Evolutionary conservation across 163 green algal species (phyloP).

Genomic region (Prototheca wickerhamii): DNA sequence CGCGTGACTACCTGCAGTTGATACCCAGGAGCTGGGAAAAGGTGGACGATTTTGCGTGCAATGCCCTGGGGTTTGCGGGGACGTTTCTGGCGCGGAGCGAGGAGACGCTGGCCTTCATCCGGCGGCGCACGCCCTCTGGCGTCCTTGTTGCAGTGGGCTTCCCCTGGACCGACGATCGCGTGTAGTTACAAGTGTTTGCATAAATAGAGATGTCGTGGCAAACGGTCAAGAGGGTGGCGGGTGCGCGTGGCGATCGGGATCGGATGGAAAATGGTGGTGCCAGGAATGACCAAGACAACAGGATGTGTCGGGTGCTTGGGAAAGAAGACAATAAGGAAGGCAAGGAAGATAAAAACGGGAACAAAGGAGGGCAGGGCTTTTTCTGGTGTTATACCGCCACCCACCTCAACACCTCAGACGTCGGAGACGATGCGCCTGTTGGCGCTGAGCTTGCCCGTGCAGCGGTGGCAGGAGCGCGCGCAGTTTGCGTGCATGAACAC

Average conservation of each 20-base stretch:
- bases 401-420: too few species aligned
- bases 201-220: too few species aligned
- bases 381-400: background rate
- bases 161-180: slow-evolving; percentile 23
- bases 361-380: background rate
- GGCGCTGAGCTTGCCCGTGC: background rate
- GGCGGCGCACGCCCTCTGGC: slow-evolving; percentile 21
- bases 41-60: slow-evolving; percentile 38
- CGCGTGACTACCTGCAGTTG: slow-evolving; percentile 47
- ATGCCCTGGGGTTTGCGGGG: slow-evolving; percentile 65
- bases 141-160: slow-evolving; percentile 40
- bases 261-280: too few species aligned
- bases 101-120: slow-evolving; percentile 47
- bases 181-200: slow-evolving; percentile 4
- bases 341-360: too few species aligned
- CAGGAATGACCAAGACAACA: too few species aligned
- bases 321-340: too few species aligned
- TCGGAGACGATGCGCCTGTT: too few species aligned
- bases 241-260: too few species aligned
- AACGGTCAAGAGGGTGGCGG: too few species aligned
- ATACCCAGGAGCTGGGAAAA: slow-evolving; percentile 48
- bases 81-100: slow-evolving; percentile 54
- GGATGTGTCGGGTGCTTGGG: too few species aligned
- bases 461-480: slow-evolving; percentile 1
- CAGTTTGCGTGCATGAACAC: slow-evolving; percentile 19